Base-by-base conservation (phyloP, 106 monocot genomes). In the Dendrobium huoshanense region DNA sequence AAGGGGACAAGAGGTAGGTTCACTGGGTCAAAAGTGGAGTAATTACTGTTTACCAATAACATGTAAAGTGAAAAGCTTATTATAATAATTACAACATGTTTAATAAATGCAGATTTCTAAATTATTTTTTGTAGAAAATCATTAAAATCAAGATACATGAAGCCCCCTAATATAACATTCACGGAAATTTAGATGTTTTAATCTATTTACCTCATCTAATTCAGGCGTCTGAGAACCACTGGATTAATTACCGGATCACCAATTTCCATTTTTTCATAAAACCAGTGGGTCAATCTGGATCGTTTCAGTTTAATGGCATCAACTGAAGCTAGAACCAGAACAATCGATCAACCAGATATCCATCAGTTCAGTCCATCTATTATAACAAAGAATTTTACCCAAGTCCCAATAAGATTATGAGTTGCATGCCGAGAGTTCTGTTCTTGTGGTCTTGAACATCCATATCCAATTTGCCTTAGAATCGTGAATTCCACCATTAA, bases 191-290 rank as follows among this genome's bases (percentile, higher is more conserved):
- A 13, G 33, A 70, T 22, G 22, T 6, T 70, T 70, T 2, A 70
- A 70, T 70, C 27, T 70, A 70, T 70, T 67, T 37, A 37, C 70
- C 15, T 33, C 70, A 70, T 37, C 37, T 70, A n/a, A 61, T 70
- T 70, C 70, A 70, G 70, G 37, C 13, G 13, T 33, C 37, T 70
- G 70, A 70, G 4, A 70, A 37, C 24, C 33, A 15, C 13, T 70
- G 33, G 16, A 70, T 70, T 70, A 33, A 37, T 10, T 15, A 29
- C 70, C 4, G 24, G 70, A 8, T n/a, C 37, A 31, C 37, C 15
- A 37, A 3, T 61, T 7, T 37, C 15, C 5, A 0, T 70, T 70
- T 51, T 51, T 31, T 37, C 9, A 37, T 33, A 70, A 70, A 37
- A 70, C 70, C 37, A 3, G 15, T 70, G 70, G 70, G 37, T 33